Conservation (phyloP, 345 rosid genomes). For the Citropsis articulata region DNA sequence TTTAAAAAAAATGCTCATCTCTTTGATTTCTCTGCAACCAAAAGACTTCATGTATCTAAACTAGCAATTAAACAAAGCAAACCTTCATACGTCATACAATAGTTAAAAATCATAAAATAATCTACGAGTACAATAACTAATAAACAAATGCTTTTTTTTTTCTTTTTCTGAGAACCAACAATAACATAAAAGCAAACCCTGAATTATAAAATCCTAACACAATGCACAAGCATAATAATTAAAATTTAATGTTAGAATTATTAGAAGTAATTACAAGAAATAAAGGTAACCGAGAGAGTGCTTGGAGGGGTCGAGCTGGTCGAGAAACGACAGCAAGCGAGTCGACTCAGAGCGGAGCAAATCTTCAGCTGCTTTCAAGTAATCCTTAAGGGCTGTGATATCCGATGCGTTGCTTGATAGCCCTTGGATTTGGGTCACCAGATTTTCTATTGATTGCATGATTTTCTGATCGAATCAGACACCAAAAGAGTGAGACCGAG, state of each 20-base stretch:
- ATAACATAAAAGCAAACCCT: neutral
- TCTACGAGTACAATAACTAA: neutral
- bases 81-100: neutral
- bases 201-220: neutral
- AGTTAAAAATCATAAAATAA: neutral
- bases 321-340: slow-evolving; percentile 46
- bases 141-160: neutral
- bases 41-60: neutral
- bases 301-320: slow-evolving; percentile 60
- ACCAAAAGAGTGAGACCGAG: too few relatives aligned
- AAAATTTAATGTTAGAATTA: slow-evolving; percentile 7
- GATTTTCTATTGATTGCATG: slow-evolving; percentile 44
- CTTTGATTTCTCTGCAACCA: neutral
- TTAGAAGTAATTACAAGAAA: slow-evolving; percentile 43
- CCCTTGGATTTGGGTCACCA: slow-evolving; percentile 65
- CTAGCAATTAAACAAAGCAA: neutral
- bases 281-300: slow-evolving; percentile 79
- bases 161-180: neutral
- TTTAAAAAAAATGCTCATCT: neutral
- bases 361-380: slow-evolving; percentile 50
- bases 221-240: neutral
- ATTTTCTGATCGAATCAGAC: slow-evolving; percentile 3
- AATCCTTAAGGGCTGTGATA: slow-evolving; percentile 42
- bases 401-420: slow-evolving; percentile 48
- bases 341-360: slow-evolving; percentile 45